Percentiles rank a stretch among this genome's conserved stretches.
Evolutionary conservation across 2,329 filamentous ascomycete genomes (phyloP).

Genomic region (Beauveria caledonica): DNA sequence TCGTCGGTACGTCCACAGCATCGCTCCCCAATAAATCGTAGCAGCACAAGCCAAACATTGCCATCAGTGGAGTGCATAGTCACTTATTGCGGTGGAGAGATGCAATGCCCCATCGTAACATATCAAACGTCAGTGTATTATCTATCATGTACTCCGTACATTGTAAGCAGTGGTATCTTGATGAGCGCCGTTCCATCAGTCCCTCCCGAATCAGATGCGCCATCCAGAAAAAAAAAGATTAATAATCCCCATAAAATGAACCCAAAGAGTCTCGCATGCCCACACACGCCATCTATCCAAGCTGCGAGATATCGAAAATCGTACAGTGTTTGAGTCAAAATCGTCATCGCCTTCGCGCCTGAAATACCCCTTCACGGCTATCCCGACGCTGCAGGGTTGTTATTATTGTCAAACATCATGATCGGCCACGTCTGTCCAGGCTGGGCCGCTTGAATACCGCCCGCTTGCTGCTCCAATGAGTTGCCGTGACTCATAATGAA

Average conservation of each 20-base stretch:
- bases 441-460: not conserved
- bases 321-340: not conserved
- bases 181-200: not conserved
- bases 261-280: not conserved
- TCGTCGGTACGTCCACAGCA: too few relatives aligned
- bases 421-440: conserved; percentile 7
- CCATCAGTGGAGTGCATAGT: not conserved
- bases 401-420: conserved; percentile 9
- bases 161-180: conserved; percentile 4
- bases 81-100: not conserved
- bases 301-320: not conserved
- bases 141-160: not conserved
- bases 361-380: not conserved
- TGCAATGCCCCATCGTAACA: not conserved
- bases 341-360: not conserved
- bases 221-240: not conserved
- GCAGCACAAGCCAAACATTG: not conserved
- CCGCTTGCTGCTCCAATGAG: conserved; percentile 3
- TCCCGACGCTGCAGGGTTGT: not conserved
- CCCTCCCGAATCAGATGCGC: not conserved
- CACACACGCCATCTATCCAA: not conserved
- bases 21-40: too few relatives aligned
- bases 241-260: not conserved
- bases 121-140: not conserved
- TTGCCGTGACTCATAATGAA: not conserved